Conservation (phyloP, 2,329 filamentous ascomycete genomes). For the Fusarium pininemorale region DNA sequence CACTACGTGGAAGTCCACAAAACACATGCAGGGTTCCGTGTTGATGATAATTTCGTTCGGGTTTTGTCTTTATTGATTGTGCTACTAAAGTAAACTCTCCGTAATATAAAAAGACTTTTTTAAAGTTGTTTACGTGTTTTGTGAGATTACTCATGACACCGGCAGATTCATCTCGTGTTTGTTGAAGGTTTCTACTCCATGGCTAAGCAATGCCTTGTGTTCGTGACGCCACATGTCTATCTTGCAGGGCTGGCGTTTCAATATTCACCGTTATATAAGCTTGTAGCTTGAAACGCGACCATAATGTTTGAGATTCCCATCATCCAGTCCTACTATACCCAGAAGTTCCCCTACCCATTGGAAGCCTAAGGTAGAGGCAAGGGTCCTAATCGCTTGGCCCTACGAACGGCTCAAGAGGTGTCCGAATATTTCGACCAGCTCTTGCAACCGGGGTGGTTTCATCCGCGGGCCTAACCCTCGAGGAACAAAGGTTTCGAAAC, state of each 20-base stretch:
- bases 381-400: slow-evolving; percentile 33
- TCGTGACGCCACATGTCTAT: neutral
- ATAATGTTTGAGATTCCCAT: slow-evolving; percentile 29
- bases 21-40: neutral
- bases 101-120: neutral
- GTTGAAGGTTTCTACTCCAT: neutral
- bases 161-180: slow-evolving; percentile 2
- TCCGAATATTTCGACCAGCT: slow-evolving; percentile 20
- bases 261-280: slow-evolving; percentile 30
- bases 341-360: slow-evolving; percentile 12
- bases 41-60: slow-evolving; percentile 9
- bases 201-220: slow-evolving; percentile 3
- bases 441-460: slow-evolving; percentile 30
- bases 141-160: neutral
- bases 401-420: slow-evolving; percentile 21
- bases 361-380: slow-evolving; percentile 6
- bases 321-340: slow-evolving; percentile 3
- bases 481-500: slow-evolving; percentile 27
- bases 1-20: neutral
- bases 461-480: neutral
- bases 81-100: neutral
- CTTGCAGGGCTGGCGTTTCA: slow-evolving; percentile 26
- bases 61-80: slow-evolving; percentile 19
- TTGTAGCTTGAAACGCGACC: slow-evolving; percentile 27
- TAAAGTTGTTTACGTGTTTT: neutral